phyloP scores from a whole-genome alignment of 805 yeast species.

The Diddensiella transvaalensis region DNA sequence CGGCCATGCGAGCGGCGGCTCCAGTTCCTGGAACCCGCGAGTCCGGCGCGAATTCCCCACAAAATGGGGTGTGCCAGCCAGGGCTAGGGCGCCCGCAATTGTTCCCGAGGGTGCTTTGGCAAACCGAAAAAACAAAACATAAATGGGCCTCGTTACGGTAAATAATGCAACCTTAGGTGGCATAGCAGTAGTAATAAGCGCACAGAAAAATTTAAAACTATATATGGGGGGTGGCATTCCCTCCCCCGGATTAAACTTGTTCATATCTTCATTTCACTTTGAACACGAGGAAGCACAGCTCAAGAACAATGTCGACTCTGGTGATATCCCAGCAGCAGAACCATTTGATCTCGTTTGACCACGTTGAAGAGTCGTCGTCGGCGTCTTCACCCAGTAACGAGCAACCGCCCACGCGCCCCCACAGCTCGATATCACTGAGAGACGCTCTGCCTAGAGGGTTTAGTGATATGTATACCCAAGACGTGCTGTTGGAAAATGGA shows the following conservation, averaged over 20 bases:
- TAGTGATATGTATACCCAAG: constrained; percentile 56
- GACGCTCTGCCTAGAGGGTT: constrained; percentile 27
- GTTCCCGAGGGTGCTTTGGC: too few species aligned
- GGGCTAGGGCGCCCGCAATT: not conserved
- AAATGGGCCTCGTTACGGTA: too few species aligned
- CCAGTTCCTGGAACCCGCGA: not conserved
- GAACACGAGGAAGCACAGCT: not conserved
- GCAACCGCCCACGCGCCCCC: constrained; percentile 1
- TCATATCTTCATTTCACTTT: not conserved
- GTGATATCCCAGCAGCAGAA: not conserved
- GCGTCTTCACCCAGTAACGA: not conserved
- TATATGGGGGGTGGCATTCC: not conserved
- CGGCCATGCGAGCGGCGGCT: not conserved
- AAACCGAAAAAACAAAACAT: too few species aligned
- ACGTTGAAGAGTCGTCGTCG: constrained; percentile 1
- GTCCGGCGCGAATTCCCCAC: too few species aligned
- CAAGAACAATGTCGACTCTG: not conserved
- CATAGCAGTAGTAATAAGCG: not conserved
- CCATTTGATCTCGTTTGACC: not conserved
- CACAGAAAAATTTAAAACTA: not conserved
- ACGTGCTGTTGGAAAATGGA: constrained; percentile 44
- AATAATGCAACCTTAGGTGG: not conserved
- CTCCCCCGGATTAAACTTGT: too few species aligned
- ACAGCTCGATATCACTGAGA: not conserved
- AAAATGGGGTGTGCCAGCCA: not conserved